Base-by-base conservation (phyloP, 1,139 yeast genomes). In the Chernovozyma sophiae-reginae region DNA sequence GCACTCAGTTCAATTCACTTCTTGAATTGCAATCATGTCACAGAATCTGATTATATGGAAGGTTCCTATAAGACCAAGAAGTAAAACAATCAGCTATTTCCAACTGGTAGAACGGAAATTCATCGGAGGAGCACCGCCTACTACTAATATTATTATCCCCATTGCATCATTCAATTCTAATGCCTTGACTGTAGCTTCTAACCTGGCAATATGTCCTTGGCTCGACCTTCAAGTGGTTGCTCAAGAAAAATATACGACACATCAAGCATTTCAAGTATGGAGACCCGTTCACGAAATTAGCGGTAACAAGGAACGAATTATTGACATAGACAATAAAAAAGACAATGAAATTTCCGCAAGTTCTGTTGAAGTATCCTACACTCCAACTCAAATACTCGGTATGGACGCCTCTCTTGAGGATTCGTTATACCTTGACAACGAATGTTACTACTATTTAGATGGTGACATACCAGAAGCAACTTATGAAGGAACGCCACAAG, bases 381-480 rank as follows among this genome's bases (percentile, higher is more conserved):
- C n/a, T n/a, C n/a, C n/a, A n/a, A n/a, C n/a, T n/a, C n/a, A n/a
- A n/a, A n/a, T n/a, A n/a, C n/a, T n/a, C n/a, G n/a, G n/a, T n/a
- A n/a, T n/a, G n/a, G n/a, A n/a, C n/a, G n/a, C n/a, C n/a, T n/a
- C n/a, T n/a, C n/a, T n/a, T n/a, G n/a, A n/a, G n/a, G n/a, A n/a
- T n/a, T n/a, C 29, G 6, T 13, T 6, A 4, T 30, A 30, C 25
- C 32, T 30, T 10, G 32, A 30, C 18, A 18, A 30, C 12, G 32
- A 30, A 12, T 19, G 33, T 13, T 40, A 37, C 15, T 25, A 32
- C 16, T 41, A 31, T 30, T 14, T 37, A 14, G 43, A 41, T 32
- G 35, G 37, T 4, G 38, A 32, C 19, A 35, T 37, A 3, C 45
- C 38, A 8, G 28, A 24, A 25, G 26, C 33, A 20, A 15, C 27